Conservation (phyloP, 83 land plant species). For the Larix sibirica region DNA sequence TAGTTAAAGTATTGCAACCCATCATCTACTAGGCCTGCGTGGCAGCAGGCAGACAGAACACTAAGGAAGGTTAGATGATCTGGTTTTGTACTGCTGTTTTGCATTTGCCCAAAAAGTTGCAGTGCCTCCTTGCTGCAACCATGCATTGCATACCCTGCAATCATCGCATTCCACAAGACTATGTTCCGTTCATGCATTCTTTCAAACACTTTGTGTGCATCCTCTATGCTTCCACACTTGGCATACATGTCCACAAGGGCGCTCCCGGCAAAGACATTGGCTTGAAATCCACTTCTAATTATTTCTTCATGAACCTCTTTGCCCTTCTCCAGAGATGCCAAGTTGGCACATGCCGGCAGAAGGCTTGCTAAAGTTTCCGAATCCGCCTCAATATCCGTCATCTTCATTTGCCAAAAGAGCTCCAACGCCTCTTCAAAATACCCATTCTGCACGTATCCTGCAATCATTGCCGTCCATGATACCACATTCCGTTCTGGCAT, state of each 20-base stretch:
- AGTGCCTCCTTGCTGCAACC: neutral
- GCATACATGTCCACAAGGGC: constrained; percentile 22
- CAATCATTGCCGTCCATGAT: constrained; percentile 41
- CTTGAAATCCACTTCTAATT: constrained; percentile 2
- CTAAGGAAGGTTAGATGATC: constrained; percentile 30
- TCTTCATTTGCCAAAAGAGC: constrained; percentile 30
- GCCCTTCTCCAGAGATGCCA: constrained; percentile 4
- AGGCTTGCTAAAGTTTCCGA: neutral
- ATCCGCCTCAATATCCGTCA: neutral
- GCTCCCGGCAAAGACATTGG: neutral
- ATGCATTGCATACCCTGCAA: neutral
- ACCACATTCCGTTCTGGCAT: constrained; percentile 16
- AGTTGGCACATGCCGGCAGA: constrained; percentile 14
- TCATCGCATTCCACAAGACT: constrained; percentile 5
- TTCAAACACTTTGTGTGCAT: neutral
- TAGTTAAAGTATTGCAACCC: constrained; percentile 28
- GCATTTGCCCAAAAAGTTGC: neutral
- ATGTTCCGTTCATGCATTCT: neutral
- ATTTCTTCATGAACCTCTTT: constrained; percentile 15
- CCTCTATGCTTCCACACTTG: constrained; percentile 16
- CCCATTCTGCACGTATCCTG: constrained; percentile 4
- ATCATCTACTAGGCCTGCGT: constrained; percentile 35
- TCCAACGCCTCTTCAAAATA: neutral
- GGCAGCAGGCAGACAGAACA: constrained; percentile 42
- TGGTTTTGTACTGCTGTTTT: neutral